Evolutionary conservation across 2,329 filamentous ascomycete species (phyloP), one percentile per base, ranked within the genome.

Genomic region (Fusarium keratoplasticum): DNA sequence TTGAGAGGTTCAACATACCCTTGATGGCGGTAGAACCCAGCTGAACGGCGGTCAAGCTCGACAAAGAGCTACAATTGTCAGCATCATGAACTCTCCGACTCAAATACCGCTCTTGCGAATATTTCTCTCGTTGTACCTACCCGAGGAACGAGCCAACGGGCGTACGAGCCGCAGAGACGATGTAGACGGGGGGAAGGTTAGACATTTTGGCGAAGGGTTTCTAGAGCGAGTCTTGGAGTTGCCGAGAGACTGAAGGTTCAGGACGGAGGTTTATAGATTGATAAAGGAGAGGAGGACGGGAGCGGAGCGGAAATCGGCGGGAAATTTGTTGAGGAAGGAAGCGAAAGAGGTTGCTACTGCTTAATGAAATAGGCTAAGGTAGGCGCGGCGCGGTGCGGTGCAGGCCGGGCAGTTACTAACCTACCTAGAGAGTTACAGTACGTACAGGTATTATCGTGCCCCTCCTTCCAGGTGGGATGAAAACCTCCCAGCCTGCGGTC

Each of bases 121-220:
- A 20, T 44, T 50, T 6, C 20, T 16, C 33, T 38, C 33, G 29
- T 14, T 67, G 20, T 36, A 66, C 83, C 72, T 85, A 97, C 95
- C 96, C 96, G 81, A 98, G 90, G 86, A 99, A 99, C 76, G 94
- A 95, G 80, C 96, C 96, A 76, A 98, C 89, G 62, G 96, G 96
- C 75, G 96, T 99, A 85, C 95, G 91, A 80, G 91, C 94, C 75
- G 92, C 93, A 69, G 96, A 96, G 81, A 98, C 95, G 81, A 99
- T 98, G 87, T 99, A 99, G 76, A 99, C 96, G 69, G 95, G 89
- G 76, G 95, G 93, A 74, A 95, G 90, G 77, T 90, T 90, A 82
- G 94, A 89, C 94, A 97, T 97, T 70, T 79, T 90, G 85, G 61
- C 58, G 61, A 71, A 67, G 27, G 54, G 54, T 58, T 55, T 35